Conservation (phyloP, 2,329 filamentous ascomycete species). For the Lasiodiplodia hormozganensis region DNA sequence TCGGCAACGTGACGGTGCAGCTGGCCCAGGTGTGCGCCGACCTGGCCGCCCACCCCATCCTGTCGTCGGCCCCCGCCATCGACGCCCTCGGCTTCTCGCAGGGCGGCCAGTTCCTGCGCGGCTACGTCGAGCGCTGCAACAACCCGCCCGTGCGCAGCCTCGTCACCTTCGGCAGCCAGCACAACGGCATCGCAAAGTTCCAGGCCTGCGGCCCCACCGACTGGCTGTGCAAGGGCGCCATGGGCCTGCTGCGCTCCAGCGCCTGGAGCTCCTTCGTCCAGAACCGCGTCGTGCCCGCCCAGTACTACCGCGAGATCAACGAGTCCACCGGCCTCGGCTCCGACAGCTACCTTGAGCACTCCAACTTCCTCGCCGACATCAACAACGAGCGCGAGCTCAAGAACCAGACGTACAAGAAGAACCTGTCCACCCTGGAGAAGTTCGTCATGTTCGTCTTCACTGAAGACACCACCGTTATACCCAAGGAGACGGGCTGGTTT, state of each 20-base stretch:
- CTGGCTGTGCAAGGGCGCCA: constrained; percentile 80
- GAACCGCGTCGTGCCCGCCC: constrained; percentile 81
- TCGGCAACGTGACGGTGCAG: constrained; percentile 86
- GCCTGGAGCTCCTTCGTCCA: constrained; percentile 84
- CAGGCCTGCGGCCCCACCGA: constrained; percentile 74
- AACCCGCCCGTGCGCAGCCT: constrained; percentile 75
- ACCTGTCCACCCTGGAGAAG: constrained; percentile 72
- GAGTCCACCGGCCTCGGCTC: constrained; percentile 59
- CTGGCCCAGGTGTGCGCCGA: constrained; percentile 78
- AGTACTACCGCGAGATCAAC: constrained; percentile 84
- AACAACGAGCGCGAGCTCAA: constrained; percentile 87
- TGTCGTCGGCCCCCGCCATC: constrained; percentile 80
- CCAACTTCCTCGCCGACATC: constrained; percentile 91
- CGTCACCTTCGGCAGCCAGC: constrained; percentile 88
- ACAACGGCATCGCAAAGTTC: constrained; percentile 90
- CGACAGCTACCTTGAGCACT: constrained; percentile 76
- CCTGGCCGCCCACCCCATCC: constrained; percentile 76
- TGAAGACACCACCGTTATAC: constrained; percentile 83
- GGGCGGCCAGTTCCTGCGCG: constrained; percentile 94
- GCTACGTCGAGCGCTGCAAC: constrained; percentile 88
- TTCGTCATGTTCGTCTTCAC: constrained; percentile 92
- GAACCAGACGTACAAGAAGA: constrained; percentile 75
- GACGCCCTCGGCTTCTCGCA: constrained; percentile 96
- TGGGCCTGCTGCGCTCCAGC: constrained; percentile 78
- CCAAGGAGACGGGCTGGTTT: constrained; percentile 92